These are phyloP conservation scores for Leishmania guyanensis DNA, from an alignment of 208 protist species.

Conservation along the genomic window DNA sequence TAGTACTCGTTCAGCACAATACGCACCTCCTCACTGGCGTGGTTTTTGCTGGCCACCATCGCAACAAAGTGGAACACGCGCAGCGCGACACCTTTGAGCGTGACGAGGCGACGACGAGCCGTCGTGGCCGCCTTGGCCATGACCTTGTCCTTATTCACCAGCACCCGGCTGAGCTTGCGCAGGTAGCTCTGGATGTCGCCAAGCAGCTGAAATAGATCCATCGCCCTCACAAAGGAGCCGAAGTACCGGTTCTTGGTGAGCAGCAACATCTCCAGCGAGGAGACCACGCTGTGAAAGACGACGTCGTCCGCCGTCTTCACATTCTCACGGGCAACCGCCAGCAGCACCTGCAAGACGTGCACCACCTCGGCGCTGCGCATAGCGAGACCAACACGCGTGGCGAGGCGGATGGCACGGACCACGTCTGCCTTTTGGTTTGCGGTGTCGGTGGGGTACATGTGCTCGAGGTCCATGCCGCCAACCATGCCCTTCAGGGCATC, in stretches of 20 bases:
- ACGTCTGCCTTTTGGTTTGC: constrained; percentile 79
- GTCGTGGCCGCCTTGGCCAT: constrained; percentile 52
- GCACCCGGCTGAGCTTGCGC: constrained; percentile 66
- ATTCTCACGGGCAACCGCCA: constrained; percentile 80
- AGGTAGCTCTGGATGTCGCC: constrained; percentile 90
- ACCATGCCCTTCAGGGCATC: constrained; percentile 84
- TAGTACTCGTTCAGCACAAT: constrained; percentile 85
- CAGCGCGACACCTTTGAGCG: constrained; percentile 67
- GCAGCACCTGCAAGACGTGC: constrained; percentile 85
- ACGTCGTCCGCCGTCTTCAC: constrained; percentile 83
- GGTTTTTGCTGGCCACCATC: constrained; percentile 89
- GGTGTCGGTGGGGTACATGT: constrained; percentile 77
- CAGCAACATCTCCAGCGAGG: constrained; percentile 75
- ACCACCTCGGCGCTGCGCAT: constrained; percentile 76
- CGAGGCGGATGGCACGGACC: constrained; percentile 72
- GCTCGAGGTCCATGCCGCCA: constrained; percentile 81
- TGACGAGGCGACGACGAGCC: constrained; percentile 58
- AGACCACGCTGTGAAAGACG: constrained; percentile 67
- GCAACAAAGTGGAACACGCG: constrained; percentile 82
- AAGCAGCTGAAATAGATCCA: constrained; percentile 80
- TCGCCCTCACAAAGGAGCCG: constrained; percentile 65
- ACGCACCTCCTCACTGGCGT: constrained; percentile 81
- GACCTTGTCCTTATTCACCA: constrained; percentile 49
- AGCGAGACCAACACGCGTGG: constrained; percentile 59
- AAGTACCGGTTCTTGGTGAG: constrained; percentile 87